These are phyloP conservation scores for Aureobasidium sp. DNA, from an alignment of 2,329 filamentous ascomycete genomes.

Conservation along the genomic window DNA sequence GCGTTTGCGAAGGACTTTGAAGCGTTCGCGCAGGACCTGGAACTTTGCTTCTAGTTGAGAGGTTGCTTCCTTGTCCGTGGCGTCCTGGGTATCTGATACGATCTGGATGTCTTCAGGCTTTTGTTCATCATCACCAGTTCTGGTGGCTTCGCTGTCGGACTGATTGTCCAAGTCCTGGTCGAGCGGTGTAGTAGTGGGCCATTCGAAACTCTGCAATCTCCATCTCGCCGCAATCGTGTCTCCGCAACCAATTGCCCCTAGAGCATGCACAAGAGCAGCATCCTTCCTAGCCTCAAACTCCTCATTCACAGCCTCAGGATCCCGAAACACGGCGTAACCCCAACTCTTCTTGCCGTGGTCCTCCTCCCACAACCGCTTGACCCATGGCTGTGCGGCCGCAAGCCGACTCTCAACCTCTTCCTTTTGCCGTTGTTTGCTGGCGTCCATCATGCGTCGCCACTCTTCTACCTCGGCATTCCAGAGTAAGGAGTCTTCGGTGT, in stretches of 20 bases:
- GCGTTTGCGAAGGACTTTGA: neutral
- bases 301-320: neutral
- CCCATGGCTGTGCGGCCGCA: neutral
- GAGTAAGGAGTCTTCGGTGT: neutral
- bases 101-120: neutral
- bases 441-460: neutral
- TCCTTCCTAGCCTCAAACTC: neutral
- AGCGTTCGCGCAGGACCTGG: neutral
- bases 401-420: constrained; percentile 1
- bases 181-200: neutral
- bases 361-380: neutral
- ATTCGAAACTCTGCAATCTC: neutral
- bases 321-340: neutral
- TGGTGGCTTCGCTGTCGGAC: neutral
- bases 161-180: neutral
- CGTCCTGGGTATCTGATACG: neutral
- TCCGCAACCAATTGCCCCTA: neutral
- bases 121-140: neutral
- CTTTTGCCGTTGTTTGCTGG: neutral
- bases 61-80: neutral
- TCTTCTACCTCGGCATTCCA: neutral
- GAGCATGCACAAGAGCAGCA: neutral
- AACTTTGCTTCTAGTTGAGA: neutral
- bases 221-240: neutral
- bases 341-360: neutral